A percentile compares a stretch with the other conserved stretches of the same genome.
Conservation (phyloP, 1,284 basidiomycete genomes). For the Moniliella sp. region DNA sequence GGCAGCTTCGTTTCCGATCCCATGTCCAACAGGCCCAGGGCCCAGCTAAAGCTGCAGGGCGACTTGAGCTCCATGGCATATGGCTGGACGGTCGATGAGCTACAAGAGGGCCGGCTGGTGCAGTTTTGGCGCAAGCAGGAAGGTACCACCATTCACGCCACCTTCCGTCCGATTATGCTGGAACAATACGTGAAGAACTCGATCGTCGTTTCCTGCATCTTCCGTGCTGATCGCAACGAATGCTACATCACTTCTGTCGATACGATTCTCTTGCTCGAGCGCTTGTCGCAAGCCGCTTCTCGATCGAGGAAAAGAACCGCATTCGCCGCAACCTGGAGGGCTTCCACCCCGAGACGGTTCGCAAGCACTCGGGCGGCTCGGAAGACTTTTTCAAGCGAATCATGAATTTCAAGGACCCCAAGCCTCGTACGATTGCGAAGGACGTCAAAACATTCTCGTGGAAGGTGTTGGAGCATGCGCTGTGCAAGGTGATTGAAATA, state of each 20-base stretch:
- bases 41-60: constrained; percentile 33
- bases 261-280: constrained; percentile 74
- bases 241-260: constrained; percentile 82
- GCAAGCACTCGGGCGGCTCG: constrained; percentile 57
- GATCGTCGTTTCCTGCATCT: constrained; percentile 60
- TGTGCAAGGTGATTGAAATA: constrained; percentile 91
- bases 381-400: constrained; percentile 75
- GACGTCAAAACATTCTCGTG: constrained; percentile 90
- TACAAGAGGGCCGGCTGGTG: constrained; percentile 38
- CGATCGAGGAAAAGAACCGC: constrained; percentile 85
- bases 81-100: constrained; percentile 41
- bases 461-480: constrained; percentile 53
- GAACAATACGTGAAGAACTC: constrained; percentile 36
- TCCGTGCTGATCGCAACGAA: constrained; percentile 51
- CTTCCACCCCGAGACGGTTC: constrained; percentile 68
- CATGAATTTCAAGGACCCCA: constrained; percentile 81
- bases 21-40: no score
- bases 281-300: constrained; percentile 59
- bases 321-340: constrained; percentile 82
- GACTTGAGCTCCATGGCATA: constrained; percentile 39
- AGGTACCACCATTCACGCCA: constrained; percentile 37
- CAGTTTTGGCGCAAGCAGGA: constrained; percentile 41
- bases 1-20: no score
- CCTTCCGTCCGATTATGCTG: constrained; percentile 36
- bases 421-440: constrained; percentile 88